Evolutionary conservation across 441 rosid species (phyloP).

Genomic region (Syzygium malaccense): DNA sequence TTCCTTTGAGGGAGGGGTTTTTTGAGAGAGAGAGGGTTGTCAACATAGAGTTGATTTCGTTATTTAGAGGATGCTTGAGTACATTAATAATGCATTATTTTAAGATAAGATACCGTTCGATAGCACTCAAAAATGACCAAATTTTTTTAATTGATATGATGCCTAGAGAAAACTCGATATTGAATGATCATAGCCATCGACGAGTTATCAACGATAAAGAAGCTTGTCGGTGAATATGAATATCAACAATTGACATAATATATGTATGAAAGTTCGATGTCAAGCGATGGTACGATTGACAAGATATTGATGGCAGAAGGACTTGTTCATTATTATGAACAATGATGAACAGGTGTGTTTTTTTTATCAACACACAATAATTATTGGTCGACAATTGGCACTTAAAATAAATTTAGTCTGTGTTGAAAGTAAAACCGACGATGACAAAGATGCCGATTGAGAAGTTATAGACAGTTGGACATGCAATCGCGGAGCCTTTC

Average conservation of each 20-base stretch:
- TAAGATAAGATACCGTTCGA: neutral
- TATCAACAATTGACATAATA: neutral
- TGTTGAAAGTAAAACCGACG: neutral
- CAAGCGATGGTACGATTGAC: neutral
- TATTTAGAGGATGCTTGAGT: no score
- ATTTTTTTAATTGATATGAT: neutral
- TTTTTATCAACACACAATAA: neutral
- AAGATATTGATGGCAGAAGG: neutral
- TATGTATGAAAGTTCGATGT: no score
- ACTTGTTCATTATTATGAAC: neutral
- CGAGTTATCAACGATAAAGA: accelerated
- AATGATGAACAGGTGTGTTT: neutral
- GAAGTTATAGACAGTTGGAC: neutral
- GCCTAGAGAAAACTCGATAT: accelerated
- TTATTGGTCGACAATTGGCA: accelerated
- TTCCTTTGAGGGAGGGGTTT: no score
- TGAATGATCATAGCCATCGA: accelerated
- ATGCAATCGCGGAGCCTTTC: neutral
- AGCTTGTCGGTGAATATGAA: accelerated
- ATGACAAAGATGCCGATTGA: neutral
- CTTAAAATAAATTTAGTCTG: neutral
- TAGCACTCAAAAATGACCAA: neutral
- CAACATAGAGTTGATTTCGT: no score
- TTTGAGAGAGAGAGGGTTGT: no score
- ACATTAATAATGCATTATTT: no score